Evolutionary conservation across 768 basidiomycete genomes (phyloP), one percentile per base, ranked within the genome.

Genomic region (Erythrobasidium yunnanense): DNA sequence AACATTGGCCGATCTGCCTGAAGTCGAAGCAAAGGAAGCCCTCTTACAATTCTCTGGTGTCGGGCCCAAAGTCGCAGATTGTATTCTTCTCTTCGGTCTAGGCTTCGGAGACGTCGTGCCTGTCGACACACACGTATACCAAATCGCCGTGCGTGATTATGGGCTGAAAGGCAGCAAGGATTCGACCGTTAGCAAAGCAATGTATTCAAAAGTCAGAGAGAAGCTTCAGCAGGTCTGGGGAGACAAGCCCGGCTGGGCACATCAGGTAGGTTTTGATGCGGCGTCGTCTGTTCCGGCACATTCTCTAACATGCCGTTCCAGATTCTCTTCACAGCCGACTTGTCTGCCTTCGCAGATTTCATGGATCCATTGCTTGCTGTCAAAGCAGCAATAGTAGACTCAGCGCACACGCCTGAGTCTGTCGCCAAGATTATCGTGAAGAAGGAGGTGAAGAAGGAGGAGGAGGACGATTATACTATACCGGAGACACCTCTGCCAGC

Each of bases 1-100:
- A 2, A 42, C 57, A 1, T 45, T 75, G 8, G 11, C 66, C 1
- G 29, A 22, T 1, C 56, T 66, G 30, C 47, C 69, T 22, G 53
- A 45, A 0, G 50, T 46, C 3, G 71, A 67, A 29, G 72, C 90
- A 23, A 79, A 91, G 70, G 80, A 82, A 46, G 84, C 87, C 69
- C 79, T 99, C 23, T 77, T 93, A 34, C 84, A 82, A 72, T 84
- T 96, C 63, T 81, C 87, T 47, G 95, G 95, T 0, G 93, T 99
- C 0, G 95, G 95, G 4, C 81, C 89, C 34, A 99, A 99, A 74
- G 95, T 99, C 0, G 93, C 93, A 1, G 95, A 99, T 73, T 99
- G 95, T 34, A 62, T 58, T 2, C 56, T 67, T 30, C 47, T 68
- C 35, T 69, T 68, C 8, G 38, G 66, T 15, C 55, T 71, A 7